phyloP scores from a whole-genome alignment of 2,329 filamentous ascomycete species.

The Diaporthe longicolla region DNA sequence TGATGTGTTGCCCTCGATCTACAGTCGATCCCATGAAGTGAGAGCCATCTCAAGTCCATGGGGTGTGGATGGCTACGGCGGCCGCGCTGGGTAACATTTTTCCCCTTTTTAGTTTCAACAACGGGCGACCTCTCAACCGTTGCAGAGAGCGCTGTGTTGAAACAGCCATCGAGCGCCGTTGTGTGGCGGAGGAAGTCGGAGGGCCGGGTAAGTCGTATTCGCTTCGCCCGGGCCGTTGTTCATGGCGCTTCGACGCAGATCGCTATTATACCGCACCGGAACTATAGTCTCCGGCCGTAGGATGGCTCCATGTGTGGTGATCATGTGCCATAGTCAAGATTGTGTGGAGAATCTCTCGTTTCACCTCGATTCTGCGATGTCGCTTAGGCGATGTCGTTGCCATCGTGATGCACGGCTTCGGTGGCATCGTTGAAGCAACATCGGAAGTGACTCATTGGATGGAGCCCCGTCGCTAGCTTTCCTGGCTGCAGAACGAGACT shows the following conservation, averaged over 20 bases:
- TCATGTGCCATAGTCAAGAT: rapidly evolving
- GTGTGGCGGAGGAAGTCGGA: conserved; percentile 1
- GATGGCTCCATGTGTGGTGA: background rate
- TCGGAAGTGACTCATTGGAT: background rate
- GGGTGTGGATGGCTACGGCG: background rate
- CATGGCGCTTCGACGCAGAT: background rate
- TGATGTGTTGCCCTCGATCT: background rate
- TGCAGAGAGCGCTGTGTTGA: background rate
- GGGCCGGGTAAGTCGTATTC: conserved; percentile 15
- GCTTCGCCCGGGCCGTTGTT: background rate
- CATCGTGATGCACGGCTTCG: background rate
- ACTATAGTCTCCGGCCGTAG: background rate
- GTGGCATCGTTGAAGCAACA: too few species aligned
- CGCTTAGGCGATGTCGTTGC: background rate
- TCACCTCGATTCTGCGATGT: background rate
- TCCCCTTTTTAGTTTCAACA: background rate
- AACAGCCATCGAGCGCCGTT: background rate
- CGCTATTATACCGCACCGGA: background rate
- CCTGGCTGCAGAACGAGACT: rapidly evolving
- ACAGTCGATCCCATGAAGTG: background rate
- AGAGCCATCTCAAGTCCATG: background rate
- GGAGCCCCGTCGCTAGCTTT: too few species aligned
- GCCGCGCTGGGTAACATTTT: background rate
- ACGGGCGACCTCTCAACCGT: background rate
- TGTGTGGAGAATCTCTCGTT: background rate